Base-by-base conservation (phyloP, 768 basidiomycete species). In the Strobilomyces echinocephalus region DNA sequence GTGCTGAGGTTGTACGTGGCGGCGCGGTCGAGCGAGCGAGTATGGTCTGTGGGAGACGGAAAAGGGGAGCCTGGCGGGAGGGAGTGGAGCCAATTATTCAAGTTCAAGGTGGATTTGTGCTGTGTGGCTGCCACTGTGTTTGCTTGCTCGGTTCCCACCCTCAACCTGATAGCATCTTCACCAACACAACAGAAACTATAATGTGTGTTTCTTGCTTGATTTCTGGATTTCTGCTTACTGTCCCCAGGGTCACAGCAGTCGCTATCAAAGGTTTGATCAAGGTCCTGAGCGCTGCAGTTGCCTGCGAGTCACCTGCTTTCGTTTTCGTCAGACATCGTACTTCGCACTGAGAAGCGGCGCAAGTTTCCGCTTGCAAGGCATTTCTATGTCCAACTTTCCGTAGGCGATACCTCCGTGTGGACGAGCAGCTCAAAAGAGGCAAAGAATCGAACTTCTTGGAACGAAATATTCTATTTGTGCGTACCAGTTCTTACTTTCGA, bases 51-150 rank as follows among this genome's bases (percentile, higher is more conserved):
- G 1, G 65, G 61, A 14, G 64, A 42, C 2, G 65, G 60, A 30
- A 71, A 50, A 4, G 70, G 70, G 1, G 70, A 71, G 20, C 71
- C 71, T 9, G 70, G 71, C 0, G 70, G 70, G 20, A 46, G 67
- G 5, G 62, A 48, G 30, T 51, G 46, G 30, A 63, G 35, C 68
- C 69, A 69, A 44, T 69, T 67, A n/a, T n/a, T n/a, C n/a, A n/a
- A n/a, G n/a, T n/a, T n/a, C n/a, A n/a, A n/a, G n/a, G n/a, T n/a
- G n/a, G n/a, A n/a, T n/a, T n/a, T n/a, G n/a, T n/a, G n/a, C n/a
- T n/a, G n/a, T n/a, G n/a, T n/a, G n/a, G n/a, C n/a, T n/a, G n/a
- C n/a, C n/a, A n/a, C n/a, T n/a, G n/a, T n/a, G n/a, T n/a, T n/a
- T n/a, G n/a, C n/a, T n/a, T n/a, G n/a, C n/a, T n/a, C n/a, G n/a